Percentiles rank a stretch among this genome's conserved stretches.
These are phyloP conservation scores for Arbutus unedo DNA, from an alignment of 148 eudicot genomes.

Conservation along the genomic window DNA sequence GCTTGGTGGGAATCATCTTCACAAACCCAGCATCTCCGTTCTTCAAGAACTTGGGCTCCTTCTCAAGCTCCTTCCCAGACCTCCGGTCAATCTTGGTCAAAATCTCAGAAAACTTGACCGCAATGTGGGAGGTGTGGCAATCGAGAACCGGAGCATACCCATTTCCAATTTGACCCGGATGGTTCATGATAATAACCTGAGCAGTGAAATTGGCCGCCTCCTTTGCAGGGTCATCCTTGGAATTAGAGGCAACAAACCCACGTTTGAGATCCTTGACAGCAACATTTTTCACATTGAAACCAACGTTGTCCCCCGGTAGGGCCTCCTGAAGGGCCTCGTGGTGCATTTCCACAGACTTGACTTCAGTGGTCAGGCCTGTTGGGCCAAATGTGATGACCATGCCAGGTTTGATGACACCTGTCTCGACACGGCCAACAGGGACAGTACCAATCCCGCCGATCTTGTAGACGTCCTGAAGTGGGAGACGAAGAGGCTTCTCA, in stretches of 20 bases:
- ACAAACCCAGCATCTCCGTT: conserved; percentile 34
- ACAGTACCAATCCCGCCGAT: conserved; percentile 39
- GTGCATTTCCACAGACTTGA: conserved; percentile 39
- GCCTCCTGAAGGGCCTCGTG: conserved; percentile 37
- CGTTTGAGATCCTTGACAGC: conserved; percentile 40
- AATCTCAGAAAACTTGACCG: conserved; percentile 32
- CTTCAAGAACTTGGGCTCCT: conserved; percentile 37
- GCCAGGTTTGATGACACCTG: conserved; percentile 30
- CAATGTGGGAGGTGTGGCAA: conserved; percentile 38
- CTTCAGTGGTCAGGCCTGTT: conserved; percentile 32
- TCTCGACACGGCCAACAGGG: conserved; percentile 34
- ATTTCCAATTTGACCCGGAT: conserved; percentile 33
- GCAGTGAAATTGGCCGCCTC: conserved; percentile 34
- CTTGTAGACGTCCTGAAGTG: conserved; percentile 36
- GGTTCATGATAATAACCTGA: conserved; percentile 36
- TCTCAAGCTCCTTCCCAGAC: conserved; percentile 36
- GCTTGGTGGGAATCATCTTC: conserved; percentile 35
- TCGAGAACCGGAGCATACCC: conserved; percentile 35
- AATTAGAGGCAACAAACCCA: conserved; percentile 32
- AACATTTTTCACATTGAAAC: conserved; percentile 34
- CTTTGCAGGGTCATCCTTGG: conserved; percentile 36
- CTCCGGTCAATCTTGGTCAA: conserved; percentile 38
- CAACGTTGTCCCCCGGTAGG: conserved; percentile 34
- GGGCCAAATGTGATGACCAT: conserved; percentile 34
- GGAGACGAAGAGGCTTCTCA: conserved; percentile 34